Conservation (phyloP, 331 rosid species). For the Erythrophleum ivorense region DNA sequence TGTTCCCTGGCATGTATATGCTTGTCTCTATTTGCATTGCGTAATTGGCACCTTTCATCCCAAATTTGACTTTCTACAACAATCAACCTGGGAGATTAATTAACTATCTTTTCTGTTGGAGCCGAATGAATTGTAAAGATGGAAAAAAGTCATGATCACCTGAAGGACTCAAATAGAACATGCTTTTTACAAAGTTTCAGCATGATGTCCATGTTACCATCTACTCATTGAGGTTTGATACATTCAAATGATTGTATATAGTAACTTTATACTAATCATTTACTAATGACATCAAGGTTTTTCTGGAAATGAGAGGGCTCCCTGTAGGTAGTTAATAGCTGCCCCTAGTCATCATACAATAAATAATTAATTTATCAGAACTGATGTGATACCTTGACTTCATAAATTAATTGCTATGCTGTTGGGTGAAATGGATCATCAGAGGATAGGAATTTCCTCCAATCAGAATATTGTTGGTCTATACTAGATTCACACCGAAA, state of each 20-base stretch:
- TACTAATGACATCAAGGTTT: not conserved
- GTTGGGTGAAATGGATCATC: slow-evolving; percentile 17
- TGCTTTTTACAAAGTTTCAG: slow-evolving; percentile 12
- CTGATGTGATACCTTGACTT: not conserved
- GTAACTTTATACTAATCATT: not conserved
- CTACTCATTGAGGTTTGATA: not conserved
- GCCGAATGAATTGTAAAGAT: not conserved
- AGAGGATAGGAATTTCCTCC: slow-evolving; percentile 12
- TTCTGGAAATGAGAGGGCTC: slow-evolving; percentile 8
- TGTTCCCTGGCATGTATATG: slow-evolving; percentile 5
- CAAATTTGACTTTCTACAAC: not conserved
- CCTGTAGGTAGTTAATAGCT: not conserved
- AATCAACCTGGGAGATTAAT: slow-evolving; percentile 3
- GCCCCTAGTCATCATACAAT: not conserved
- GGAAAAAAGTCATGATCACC: not conserved
- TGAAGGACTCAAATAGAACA: slow-evolving; percentile 2
- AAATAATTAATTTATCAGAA: not conserved
- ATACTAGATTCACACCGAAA: not conserved
- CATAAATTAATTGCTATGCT: not conserved
- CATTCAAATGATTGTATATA: slow-evolving; percentile 8
- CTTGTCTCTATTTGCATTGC: slow-evolving; percentile 3
- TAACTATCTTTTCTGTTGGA: slow-evolving; percentile 10
- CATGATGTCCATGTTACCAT: slow-evolving; percentile 1
- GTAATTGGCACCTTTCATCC: not conserved
- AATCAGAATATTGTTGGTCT: not conserved